Percentiles rank a stretch among this genome's conserved stretches.
phyloP scores from a whole-genome alignment of 495 filamentous ascomycete species.

The Lasiosphaeria ovina region DNA sequence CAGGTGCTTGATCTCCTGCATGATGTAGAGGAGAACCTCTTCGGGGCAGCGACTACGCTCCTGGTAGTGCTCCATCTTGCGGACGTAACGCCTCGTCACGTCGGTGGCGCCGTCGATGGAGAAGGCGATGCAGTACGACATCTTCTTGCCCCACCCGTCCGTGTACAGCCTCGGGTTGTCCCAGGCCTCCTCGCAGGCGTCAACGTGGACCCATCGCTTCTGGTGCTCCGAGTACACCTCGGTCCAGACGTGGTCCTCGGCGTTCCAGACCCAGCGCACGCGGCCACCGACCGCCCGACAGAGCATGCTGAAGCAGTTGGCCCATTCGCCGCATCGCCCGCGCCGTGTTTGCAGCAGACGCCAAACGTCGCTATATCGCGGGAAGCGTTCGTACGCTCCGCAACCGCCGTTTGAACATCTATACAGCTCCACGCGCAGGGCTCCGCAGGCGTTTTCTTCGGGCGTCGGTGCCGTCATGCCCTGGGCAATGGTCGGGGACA shows the following conservation, averaged over 20 bases:
- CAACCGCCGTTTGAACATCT: constrained; percentile 72
- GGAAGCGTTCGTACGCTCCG: constrained; percentile 79
- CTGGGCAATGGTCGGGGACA: constrained; percentile 75
- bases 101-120: constrained; percentile 93
- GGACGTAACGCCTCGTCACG: constrained; percentile 93
- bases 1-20: constrained; percentile 81
- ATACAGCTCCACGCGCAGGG: constrained; percentile 84
- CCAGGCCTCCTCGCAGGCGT: constrained; percentile 92
- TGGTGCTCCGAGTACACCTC: constrained; percentile 95
- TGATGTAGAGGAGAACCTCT: constrained; percentile 82
- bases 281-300: constrained; percentile 87
- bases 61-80: constrained; percentile 69
- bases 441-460: constrained; percentile 85
- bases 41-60: constrained; percentile 76
- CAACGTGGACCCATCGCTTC: constrained; percentile 94
- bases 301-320: constrained; percentile 98
- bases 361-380: constrained; percentile 95
- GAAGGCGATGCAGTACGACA: constrained; percentile 96
- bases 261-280: constrained; percentile 98
- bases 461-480: constrained; percentile 81
- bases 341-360: constrained; percentile 78
- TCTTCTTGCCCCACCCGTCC: constrained; percentile 91
- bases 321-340: constrained; percentile 93
- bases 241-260: constrained; percentile 96
- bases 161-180: constrained; percentile 91